phyloP scores from a whole-genome alignment of 2,329 filamentous ascomycete species.

The Beauveria brongniartii region DNA sequence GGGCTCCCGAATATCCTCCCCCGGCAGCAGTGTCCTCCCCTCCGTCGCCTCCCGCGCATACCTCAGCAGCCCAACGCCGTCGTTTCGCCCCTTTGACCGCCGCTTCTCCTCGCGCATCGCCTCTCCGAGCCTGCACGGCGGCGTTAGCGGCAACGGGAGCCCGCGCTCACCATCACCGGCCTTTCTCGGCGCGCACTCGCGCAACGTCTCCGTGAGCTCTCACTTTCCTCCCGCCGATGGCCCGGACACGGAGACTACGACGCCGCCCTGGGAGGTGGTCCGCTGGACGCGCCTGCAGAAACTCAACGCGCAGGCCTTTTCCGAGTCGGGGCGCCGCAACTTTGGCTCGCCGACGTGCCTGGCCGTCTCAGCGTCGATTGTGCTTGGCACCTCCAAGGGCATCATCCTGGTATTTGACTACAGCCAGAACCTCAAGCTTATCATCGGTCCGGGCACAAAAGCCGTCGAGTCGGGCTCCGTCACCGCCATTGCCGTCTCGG shows the following conservation, averaged over 20 bases:
- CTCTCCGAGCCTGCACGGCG: constrained; percentile 36
- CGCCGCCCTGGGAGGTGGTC: constrained; percentile 92
- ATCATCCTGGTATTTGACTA: constrained; percentile 96
- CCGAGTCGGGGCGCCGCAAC: constrained; percentile 82
- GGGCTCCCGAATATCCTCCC: constrained; percentile 56
- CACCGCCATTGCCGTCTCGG: constrained; percentile 81
- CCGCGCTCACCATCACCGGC: constrained; percentile 70
- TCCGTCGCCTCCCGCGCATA: constrained; percentile 60
- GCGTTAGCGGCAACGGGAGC: constrained; percentile 24
- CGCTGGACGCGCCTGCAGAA: constrained; percentile 92
- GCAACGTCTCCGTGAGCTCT: constrained; percentile 71
- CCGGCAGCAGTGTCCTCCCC: constrained; percentile 66
- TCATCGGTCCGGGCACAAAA: constrained; percentile 89
- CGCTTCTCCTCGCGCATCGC: constrained; percentile 83
- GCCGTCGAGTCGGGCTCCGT: constrained; percentile 86
- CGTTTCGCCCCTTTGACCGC: constrained; percentile 87
- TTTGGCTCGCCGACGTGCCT: constrained; percentile 90
- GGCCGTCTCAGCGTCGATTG: constrained; percentile 78
- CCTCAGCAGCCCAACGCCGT: constrained; percentile 64
- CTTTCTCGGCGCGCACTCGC: constrained; percentile 67
- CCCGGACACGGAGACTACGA: constrained; percentile 59
- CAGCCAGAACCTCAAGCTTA: constrained; percentile 87
- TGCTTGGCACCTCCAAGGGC: constrained; percentile 87
- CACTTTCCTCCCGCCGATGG: constrained; percentile 50
- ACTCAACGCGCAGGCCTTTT: constrained; percentile 82